Conservation (phyloP, 2,329 filamentous ascomycete genomes). For the Nigrospora oryzae region DNA sequence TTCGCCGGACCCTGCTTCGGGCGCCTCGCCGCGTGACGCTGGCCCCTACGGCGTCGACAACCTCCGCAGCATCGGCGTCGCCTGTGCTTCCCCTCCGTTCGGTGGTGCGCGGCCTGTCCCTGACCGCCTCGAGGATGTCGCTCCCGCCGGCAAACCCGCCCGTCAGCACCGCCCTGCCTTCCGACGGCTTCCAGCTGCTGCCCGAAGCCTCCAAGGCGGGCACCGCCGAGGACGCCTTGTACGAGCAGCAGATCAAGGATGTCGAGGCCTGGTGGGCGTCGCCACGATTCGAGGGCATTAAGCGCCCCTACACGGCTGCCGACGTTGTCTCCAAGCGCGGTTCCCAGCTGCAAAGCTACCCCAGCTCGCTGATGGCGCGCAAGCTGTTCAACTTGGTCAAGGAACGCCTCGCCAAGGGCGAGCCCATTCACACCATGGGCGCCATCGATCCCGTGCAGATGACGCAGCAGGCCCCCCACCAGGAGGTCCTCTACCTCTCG, state of each 20-base stretch:
- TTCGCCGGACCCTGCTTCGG: slow-evolving; percentile 16
- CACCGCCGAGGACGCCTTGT: slow-evolving; percentile 74
- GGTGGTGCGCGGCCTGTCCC: slow-evolving; percentile 26
- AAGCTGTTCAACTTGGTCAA: slow-evolving; percentile 89
- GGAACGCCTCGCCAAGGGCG: slow-evolving; percentile 65
- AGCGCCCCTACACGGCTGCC: slow-evolving; percentile 79
- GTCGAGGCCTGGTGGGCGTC: slow-evolving; percentile 88
- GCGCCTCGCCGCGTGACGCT: slow-evolving; percentile 13
- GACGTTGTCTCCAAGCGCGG: slow-evolving; percentile 93
- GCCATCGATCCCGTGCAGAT: slow-evolving; percentile 99
- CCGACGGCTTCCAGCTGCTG: slow-evolving; percentile 80
- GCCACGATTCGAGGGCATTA: slow-evolving; percentile 80
- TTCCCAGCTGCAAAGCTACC: slow-evolving; percentile 76
- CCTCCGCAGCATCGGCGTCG: slow-evolving; percentile 5
- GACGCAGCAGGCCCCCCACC: slow-evolving; percentile 94
- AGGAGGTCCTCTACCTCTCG: slow-evolving; percentile 92
- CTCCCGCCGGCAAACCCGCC: slow-evolving; percentile 48
- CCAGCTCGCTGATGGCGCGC: slow-evolving; percentile 87
- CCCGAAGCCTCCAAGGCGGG: slow-evolving; percentile 71
- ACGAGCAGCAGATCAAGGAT: slow-evolving; percentile 73
- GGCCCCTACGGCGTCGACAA: slow-evolving; percentile 9
- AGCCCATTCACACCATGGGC: slow-evolving; percentile 95
- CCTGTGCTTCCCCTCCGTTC: background rate
- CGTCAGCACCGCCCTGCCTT: slow-evolving; percentile 50
- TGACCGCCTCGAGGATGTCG: slow-evolving; percentile 41